Conservation (phyloP, 805 yeast species). For the Debaryomyces hansenii region DNA sequence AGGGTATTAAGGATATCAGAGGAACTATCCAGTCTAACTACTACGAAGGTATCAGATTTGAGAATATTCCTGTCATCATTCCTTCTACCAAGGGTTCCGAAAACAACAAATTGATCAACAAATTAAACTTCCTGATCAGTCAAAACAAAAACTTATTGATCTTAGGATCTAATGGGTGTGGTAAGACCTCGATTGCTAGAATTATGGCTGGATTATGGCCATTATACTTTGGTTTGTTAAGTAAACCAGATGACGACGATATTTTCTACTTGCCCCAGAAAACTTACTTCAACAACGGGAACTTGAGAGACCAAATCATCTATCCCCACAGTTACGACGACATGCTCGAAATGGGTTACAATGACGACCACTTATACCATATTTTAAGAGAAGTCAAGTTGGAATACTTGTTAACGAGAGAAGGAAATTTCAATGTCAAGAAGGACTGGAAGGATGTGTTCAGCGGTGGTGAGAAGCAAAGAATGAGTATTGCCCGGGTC, state of each 20-base stretch:
- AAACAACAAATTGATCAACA: slow-evolving; percentile 58
- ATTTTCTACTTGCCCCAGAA: slow-evolving; percentile 81
- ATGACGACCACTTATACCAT: slow-evolving; percentile 67
- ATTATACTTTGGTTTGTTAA: slow-evolving; percentile 74
- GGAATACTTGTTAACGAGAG: slow-evolving; percentile 75
- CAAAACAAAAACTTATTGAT: slow-evolving; percentile 72
- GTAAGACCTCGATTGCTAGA: slow-evolving; percentile 84
- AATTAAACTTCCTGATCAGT: slow-evolving; percentile 58
- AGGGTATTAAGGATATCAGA: slow-evolving; percentile 51
- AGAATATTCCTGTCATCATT: slow-evolving; percentile 76
- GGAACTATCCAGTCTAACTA: slow-evolving; percentile 82
- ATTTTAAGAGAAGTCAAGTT: slow-evolving; percentile 75
- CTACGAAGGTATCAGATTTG: slow-evolving; percentile 72
- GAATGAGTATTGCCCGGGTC: slow-evolving; percentile 84
- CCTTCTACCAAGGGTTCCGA: slow-evolving; percentile 65
- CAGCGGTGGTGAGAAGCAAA: slow-evolving; percentile 95
- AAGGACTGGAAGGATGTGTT: slow-evolving; percentile 88
- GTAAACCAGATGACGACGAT: slow-evolving; percentile 71
- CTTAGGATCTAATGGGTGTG: slow-evolving; percentile 86
- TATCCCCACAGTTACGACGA: slow-evolving; percentile 81
- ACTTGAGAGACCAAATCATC: slow-evolving; percentile 86
- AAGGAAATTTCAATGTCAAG: slow-evolving; percentile 51
- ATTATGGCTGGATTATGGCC: slow-evolving; percentile 93
- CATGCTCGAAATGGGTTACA: slow-evolving; percentile 68
- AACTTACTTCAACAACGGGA: slow-evolving; percentile 80